Evolutionary conservation across 2,329 filamentous ascomycete species (phyloP), one percentile per base, ranked within the genome.

Genomic region (Escovopsis weberi): DNA sequence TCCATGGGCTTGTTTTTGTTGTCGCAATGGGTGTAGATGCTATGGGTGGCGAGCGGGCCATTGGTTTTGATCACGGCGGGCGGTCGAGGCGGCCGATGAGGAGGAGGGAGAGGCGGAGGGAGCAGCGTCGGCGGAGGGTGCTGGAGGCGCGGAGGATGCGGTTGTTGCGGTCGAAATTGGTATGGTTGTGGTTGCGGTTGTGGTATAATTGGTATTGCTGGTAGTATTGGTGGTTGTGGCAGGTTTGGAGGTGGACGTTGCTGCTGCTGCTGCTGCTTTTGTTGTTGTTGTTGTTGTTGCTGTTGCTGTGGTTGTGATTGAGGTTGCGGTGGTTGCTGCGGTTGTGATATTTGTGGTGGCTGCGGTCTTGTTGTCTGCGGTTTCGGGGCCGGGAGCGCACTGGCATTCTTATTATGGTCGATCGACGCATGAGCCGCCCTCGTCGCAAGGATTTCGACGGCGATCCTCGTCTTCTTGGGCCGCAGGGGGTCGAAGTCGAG

Each of bases 381-480:
- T 51, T 48, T 47, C 45, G 56, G 51, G 47, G 53, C 52, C 41
- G 48, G 47, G 42, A 48, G 50, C 37, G 53, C 50, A 48, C 50
- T 54, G 47, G 51, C 41, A 45, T 48, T 50, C 45, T 50, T 30
- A 10, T 10, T 30, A 10, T 6, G 6, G 10, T 30, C 53, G 51
- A 53, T 50, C 42, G 52, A 52, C 44, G 53, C 28, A 30, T 45
- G 50, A 39, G 57, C 56, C 41, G 55, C 6, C 28, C 28, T 30
- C 28, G 28, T 57, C 44, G 56, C 49, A 40, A 68, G 56, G 39
- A 76, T 72, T 51, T 76, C 72, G 49, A 75, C 69, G 23, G 69
- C 60, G 50, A 76, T 69, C 46, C 67, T 63, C 42, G 67, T 57
- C 56, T 63, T 69, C 59, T 77, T 78, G 43, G 61, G 54, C 43